Percentiles rank a stretch among this genome's conserved stretches.
These are phyloP conservation scores for Kodamaea sp. DNA, from an alignment of 1,139 yeast species.

Conservation along the genomic window DNA sequence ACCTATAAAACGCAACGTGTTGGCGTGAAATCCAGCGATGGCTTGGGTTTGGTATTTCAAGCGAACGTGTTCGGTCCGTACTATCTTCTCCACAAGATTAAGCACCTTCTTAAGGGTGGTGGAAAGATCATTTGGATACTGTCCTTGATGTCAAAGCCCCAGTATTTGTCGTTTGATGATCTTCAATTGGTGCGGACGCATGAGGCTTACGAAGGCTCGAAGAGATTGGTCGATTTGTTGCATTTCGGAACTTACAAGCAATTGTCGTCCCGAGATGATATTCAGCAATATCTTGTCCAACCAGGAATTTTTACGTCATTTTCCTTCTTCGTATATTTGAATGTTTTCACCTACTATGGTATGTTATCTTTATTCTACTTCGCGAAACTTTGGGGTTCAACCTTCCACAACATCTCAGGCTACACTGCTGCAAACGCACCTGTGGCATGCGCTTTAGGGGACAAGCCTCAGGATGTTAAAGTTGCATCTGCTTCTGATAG, in stretches of 20 bases:
- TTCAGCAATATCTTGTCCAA: constrained; percentile 76
- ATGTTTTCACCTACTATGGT: constrained; percentile 76
- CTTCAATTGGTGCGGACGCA: constrained; percentile 64
- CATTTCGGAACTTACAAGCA: constrained; percentile 68
- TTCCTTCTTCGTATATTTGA: constrained; percentile 74
- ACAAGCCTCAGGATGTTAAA: constrained; percentile 54
- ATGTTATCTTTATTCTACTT: constrained; percentile 82
- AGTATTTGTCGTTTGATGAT: constrained; percentile 70
- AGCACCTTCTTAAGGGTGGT: constrained; percentile 51
- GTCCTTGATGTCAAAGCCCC: constrained; percentile 74
- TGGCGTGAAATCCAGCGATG: constrained; percentile 72
- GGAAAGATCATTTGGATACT: constrained; percentile 84
- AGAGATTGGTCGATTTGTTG: constrained; percentile 78
- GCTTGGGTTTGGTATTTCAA: constrained; percentile 85
- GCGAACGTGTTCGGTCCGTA: constrained; percentile 96
- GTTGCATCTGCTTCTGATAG: constrained; percentile 73
- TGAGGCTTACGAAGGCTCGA: constrained; percentile 89
- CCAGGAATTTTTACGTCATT: constrained; percentile 94
- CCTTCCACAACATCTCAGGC: constrained; percentile 86
- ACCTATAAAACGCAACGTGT: constrained; percentile 77
- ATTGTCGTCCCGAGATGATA: constrained; percentile 49
- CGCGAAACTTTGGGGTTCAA: constrained; percentile 82
- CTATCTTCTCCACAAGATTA: constrained; percentile 66
- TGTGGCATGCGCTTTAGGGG: constrained; percentile 35
- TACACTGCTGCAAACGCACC: constrained; percentile 90